These are phyloP conservation scores for Platanus orientalis DNA, from an alignment of 164 flowering plant genomes.

Conservation along the genomic window DNA sequence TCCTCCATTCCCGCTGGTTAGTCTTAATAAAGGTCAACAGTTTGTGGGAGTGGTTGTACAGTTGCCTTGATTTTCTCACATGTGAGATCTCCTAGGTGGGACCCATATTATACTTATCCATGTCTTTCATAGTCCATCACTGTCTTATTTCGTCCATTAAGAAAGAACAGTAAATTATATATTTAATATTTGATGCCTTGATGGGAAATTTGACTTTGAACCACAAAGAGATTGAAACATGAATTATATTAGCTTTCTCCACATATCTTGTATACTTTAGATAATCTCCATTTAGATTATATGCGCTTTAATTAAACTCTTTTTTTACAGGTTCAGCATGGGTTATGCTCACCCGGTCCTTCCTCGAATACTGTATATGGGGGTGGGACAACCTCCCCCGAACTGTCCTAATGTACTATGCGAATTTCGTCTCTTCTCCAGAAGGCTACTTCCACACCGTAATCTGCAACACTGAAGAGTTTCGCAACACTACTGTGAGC, in stretches of 20 bases:
- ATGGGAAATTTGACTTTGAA: not conserved
- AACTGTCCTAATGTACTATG: conserved; percentile 84
- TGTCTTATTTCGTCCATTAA: no score
- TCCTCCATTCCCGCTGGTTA: no score
- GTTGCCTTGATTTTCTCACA: no score
- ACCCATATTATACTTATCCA: no score
- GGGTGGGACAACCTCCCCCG: conserved; percentile 96
- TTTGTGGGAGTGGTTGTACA: no score
- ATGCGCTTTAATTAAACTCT: not conserved
- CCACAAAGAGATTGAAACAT: not conserved
- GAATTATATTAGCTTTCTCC: no score
- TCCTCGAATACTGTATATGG: conserved; percentile 88
- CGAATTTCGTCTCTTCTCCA: conserved; percentile 91
- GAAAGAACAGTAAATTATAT: no score
- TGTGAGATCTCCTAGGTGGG: no score
- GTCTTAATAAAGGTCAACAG: no score
- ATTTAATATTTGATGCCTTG: not conserved
- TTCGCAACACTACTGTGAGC: conserved; percentile 55
- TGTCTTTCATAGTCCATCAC: no score
- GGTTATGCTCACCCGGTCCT: conserved; percentile 73
- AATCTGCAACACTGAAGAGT: conserved; percentile 74
- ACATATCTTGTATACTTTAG: no score
- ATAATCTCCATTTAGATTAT: not conserved
- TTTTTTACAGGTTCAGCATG: conserved; percentile 82
- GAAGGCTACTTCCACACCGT: conserved; percentile 98